phyloP scores from a whole-genome alignment of 352 stramenopile species.

The Phytophthora cajani region DNA sequence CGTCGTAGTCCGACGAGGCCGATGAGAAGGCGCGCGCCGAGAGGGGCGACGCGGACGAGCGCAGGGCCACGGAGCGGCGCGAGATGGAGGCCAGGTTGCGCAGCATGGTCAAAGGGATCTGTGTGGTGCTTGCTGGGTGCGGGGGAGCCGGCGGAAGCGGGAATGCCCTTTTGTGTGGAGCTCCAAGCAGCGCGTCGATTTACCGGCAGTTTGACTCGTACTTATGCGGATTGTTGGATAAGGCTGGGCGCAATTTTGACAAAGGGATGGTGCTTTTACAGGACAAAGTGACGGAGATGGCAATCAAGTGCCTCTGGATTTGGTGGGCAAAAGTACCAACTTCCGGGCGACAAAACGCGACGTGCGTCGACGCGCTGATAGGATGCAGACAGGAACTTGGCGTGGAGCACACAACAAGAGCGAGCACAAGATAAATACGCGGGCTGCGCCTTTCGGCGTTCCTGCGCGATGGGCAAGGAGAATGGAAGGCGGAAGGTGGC shows the following conservation, averaged over 20 bases:
- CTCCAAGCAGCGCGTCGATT: constrained; percentile 8
- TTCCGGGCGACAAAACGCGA: background rate
- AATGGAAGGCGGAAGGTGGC: background rate
- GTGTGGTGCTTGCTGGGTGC: constrained; percentile 6
- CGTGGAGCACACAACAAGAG: constrained; percentile 19
- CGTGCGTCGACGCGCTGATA: constrained; percentile 27
- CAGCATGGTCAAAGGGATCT: constrained; percentile 26
- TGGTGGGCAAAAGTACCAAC: background rate
- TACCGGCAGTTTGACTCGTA: constrained; percentile 9
- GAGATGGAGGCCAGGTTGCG: constrained; percentile 32
- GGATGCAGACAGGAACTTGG: constrained; percentile 20
- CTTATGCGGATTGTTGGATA: constrained; percentile 13
- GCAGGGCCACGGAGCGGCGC: constrained; percentile 44
- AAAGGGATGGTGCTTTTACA: background rate
- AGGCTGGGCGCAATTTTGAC: background rate
- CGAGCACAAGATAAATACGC: constrained; percentile 11
- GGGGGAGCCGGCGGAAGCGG: constrained; percentile 11
- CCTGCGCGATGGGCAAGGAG: constrained; percentile 6
- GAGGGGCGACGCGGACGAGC: constrained; percentile 42
- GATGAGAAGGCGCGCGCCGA: constrained; percentile 59
- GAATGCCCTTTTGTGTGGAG: constrained; percentile 22
- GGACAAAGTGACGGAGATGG: background rate
- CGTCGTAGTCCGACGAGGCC: constrained; percentile 65
- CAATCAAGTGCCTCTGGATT: background rate
- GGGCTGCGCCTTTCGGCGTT: background rate